Evolutionary conservation across 331 rosid species (phyloP), one percentile per base, ranked within the genome.

Genomic region (Prunus yedoensis): DNA sequence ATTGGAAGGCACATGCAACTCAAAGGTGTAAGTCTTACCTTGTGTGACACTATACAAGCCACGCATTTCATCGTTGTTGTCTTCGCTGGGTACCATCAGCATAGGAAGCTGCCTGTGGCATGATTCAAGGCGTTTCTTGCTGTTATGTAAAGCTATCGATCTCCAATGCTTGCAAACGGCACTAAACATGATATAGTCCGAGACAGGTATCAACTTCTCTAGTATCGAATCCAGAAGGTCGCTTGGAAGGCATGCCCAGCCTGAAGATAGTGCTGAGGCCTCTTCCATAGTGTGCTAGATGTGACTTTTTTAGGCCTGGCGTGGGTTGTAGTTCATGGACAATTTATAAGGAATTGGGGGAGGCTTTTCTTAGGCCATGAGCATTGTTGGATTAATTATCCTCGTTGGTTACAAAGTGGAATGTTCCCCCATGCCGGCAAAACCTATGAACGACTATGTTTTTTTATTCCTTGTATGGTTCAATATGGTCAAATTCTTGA

Each of bases 81-180:
- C 3, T 64, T 67, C 46, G 41, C 8, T 67, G 17, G 57, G 72
- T 23, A 46, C 25, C 38, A 67, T 25, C 20, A 67, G 35, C 72
- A 46, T 45, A 3, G 72, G 72, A 23, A 46, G 75, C 53, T 54
- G 75, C 8, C 21, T 54, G 65, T 41, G 66, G 0, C 5, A 18
- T 2, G 10, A 25, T 28, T 69, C 27, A 14, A 50, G 14, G 28
- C 59, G 59, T 4, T 28, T 15, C 59, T 68, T 4, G 14, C 28
- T 69, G 59, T 10, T 25, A 69, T 69, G 74, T 12, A 1, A 50
- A 10, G 61, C 12, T 10, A 28, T 11, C 2, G 60, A 69, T 50
- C 17, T n/a, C 74, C 74, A 27, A 15, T 50, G 45, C 17, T 50
- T 69, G 60, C 61, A 69, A 21, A 69, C 61, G 12, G 12, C 47